phyloP scores from a whole-genome alignment of 805 yeast genomes.

The Candida pseudofarinosa region DNA sequence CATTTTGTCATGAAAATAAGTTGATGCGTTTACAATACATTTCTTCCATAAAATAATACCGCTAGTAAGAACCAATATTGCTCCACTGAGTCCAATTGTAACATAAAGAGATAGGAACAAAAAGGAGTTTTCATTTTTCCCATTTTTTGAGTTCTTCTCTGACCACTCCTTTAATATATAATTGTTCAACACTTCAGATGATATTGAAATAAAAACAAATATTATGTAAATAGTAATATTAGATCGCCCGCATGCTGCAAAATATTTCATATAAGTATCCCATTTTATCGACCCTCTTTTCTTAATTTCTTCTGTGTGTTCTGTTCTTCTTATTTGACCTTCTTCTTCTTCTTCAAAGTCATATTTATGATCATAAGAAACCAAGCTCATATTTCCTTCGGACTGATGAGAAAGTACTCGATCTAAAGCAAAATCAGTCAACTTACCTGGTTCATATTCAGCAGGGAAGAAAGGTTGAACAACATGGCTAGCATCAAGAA shows the following conservation, averaged over 20 bases:
- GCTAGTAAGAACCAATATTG: constrained; percentile 38
- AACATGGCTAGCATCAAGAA: neutral
- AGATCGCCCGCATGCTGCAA: constrained; percentile 45
- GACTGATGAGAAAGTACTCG: constrained; percentile 3
- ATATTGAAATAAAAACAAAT: constrained; percentile 29
- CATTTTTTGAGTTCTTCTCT: constrained; percentile 43
- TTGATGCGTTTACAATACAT: constrained; percentile 46
- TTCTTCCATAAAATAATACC: constrained; percentile 47
- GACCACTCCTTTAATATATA: constrained; percentile 73
- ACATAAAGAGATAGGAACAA: constrained; percentile 52
- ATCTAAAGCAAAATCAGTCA: constrained; percentile 10
- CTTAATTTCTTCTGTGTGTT: constrained; percentile 28
- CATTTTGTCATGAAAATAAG: constrained; percentile 34
- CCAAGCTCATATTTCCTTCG: constrained; percentile 21
- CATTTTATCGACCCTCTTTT: constrained; percentile 57
- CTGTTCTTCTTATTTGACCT: constrained; percentile 6
- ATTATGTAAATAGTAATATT: constrained; percentile 35
- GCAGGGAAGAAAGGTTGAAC: neutral
- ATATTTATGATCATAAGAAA: constrained; percentile 31
- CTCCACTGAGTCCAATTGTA: neutral
- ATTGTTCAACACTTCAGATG: constrained; percentile 17
- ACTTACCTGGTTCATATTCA: neutral
- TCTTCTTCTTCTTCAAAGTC: constrained; percentile 22
- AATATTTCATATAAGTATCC: constrained; percentile 51
- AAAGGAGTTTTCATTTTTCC: constrained; percentile 38